Percentiles rank a stretch among this genome's conserved stretches.
Conservation (phyloP, 2,329 filamentous ascomycete genomes). For the Colletotrichum cuscutae region DNA sequence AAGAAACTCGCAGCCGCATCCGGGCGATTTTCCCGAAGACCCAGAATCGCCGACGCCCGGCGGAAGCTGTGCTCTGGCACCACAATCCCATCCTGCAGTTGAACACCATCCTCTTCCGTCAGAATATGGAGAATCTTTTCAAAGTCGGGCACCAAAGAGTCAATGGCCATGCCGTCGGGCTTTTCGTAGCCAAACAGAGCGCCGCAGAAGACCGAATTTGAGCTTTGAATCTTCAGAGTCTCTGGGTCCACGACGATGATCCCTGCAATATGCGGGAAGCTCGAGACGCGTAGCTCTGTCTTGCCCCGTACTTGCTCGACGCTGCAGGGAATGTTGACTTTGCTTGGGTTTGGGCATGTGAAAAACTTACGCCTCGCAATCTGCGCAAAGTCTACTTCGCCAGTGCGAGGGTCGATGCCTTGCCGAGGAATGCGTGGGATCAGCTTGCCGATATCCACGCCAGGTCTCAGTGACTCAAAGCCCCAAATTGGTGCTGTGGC, state of each 20-base stretch:
- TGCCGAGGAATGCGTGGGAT: constrained; percentile 86
- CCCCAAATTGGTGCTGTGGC: constrained; percentile 90
- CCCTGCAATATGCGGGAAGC: constrained; percentile 96
- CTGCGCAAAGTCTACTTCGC: constrained; percentile 81
- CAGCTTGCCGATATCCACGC: constrained; percentile 80
- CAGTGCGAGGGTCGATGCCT: constrained; percentile 74
- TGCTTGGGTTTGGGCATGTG: constrained; percentile 81
- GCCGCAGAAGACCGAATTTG: constrained; percentile 93
- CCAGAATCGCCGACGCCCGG: constrained; percentile 84
- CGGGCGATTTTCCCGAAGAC: constrained; percentile 82
- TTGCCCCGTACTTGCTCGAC: constrained; percentile 78
- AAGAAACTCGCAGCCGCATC: constrained; percentile 85
- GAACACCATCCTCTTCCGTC: constrained; percentile 86
- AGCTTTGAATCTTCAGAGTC: constrained; percentile 84
- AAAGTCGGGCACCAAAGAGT: constrained; percentile 85
- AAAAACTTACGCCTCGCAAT: constrained; percentile 81
- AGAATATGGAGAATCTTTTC: constrained; percentile 84
- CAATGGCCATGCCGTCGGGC: constrained; percentile 83
- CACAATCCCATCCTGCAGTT: constrained; percentile 91
- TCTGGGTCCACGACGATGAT: constrained; percentile 91
- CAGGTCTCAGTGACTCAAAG: constrained; percentile 70
- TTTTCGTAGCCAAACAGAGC: constrained; percentile 91
- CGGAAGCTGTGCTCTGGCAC: constrained; percentile 97
- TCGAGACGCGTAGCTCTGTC: constrained; percentile 84
- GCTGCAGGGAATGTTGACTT: constrained; percentile 85